Conservation (phyloP, 2,329 filamentous ascomycete genomes). For the Xylariaceae sp. region DNA sequence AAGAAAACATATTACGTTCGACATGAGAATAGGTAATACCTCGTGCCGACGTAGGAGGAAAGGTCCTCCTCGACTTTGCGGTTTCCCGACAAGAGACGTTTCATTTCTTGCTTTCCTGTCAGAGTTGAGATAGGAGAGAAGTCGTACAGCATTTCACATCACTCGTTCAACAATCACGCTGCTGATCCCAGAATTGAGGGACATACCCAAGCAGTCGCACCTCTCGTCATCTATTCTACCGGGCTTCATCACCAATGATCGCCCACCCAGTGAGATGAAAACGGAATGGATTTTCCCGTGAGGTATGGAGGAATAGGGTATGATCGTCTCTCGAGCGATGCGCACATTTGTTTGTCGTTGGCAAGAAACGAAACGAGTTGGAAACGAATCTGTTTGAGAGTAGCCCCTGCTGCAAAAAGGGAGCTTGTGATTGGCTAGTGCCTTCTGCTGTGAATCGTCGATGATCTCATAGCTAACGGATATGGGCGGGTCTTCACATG, state of each 20-base stretch:
- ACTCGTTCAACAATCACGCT: not conserved
- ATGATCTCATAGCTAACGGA: constrained; percentile 10
- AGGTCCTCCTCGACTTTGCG: not conserved
- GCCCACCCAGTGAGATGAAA: no score
- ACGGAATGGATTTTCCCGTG: no score
- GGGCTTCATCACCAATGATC: no score
- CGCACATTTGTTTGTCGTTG: not conserved
- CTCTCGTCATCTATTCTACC: no score
- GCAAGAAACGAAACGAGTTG: constrained; percentile 23
- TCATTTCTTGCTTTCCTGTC: not conserved
- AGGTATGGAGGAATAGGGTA: not conserved
- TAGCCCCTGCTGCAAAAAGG: constrained; percentile 17
- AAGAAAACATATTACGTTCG: not conserved
- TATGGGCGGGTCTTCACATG: not conserved
- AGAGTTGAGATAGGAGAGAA: not conserved
- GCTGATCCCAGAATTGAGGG: no score
- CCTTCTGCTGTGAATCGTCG: not conserved
- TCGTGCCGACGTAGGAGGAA: not conserved
- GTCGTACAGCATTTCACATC: not conserved
- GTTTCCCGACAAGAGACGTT: not conserved
- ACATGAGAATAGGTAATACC: not conserved
- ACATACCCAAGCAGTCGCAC: no score
- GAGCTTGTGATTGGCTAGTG: constrained; percentile 5
- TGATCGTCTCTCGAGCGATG: not conserved
- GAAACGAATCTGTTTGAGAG: constrained; percentile 23